Base-by-base conservation (phyloP, 2,329 filamentous ascomycete genomes). In the Trichoderma asperellum region DNA sequence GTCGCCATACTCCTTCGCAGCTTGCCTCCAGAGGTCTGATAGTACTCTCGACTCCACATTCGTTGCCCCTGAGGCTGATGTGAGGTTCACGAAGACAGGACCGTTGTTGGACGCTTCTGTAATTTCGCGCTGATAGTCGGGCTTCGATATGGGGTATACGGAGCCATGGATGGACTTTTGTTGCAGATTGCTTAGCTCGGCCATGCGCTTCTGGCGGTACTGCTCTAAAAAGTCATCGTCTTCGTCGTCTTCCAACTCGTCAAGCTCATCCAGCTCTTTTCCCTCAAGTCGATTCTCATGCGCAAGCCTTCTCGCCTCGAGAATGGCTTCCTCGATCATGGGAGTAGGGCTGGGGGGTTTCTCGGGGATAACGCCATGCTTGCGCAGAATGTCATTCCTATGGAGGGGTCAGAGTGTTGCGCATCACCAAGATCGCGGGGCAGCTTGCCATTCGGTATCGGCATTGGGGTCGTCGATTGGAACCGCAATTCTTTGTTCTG, bases 361-460 rank as follows among this genome's bases (percentile, higher is more conserved):
- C 79, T 98, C 94, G n/a, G 96, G 96, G 71, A 99, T 98, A 73
- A 99, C 86, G 73, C 94, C 93, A 84, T 99, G 94, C 80, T 97
- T 96, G 75, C 96, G 92, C 69, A 99, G 89, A 77, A 99, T 99
- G 75, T 99, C 96, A 79, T 99, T 99, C 94, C 94, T 97, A 72
- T 68, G 62, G 71, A 68, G 70, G 71, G 73, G 72, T 80, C 70
- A 79, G 35, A 59, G 34, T 60, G 61, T 27, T 65, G 37, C 70
- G 40, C 63, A 67, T 56, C 63, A 37, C 59, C 65, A 62, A 68
- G 58, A 61, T 73, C 72, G 73, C 76, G 74, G 74, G 74, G 71
- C 71, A 73, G 72, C 75, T 70, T 83, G 94, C 96, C 96, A 99
- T 90, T 99, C 96, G 72, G 96, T 99, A 79, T 99, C 96, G 72